phyloP scores from a whole-genome alignment of 768 basidiomycete genomes.

The Piloderma croceum region DNA sequence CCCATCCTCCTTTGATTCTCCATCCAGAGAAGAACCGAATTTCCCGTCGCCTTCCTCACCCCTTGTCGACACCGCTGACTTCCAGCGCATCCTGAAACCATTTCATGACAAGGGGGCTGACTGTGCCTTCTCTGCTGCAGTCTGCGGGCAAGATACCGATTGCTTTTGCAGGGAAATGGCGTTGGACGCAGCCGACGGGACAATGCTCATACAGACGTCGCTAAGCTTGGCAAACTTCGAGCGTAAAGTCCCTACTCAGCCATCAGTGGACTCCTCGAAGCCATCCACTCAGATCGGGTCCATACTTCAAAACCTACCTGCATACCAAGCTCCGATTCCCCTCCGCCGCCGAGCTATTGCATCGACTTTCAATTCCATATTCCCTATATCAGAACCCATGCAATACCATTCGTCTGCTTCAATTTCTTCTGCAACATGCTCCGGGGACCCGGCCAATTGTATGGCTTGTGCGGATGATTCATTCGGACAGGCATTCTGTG shows the following conservation, averaged over 20 bases:
- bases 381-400: constrained; percentile 42
- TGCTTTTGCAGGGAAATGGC: constrained; percentile 77
- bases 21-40: constrained; percentile 23
- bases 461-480: constrained; percentile 78
- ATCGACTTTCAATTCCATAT: constrained; percentile 42
- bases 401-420: constrained; percentile 21
- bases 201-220: constrained; percentile 2
- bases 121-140: constrained; percentile 46
- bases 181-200: constrained; percentile 37
- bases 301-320: constrained; percentile 71
- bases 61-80: constrained; percentile 30
- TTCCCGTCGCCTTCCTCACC: constrained; percentile 26
- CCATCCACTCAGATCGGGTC: constrained; percentile 33
- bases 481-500: constrained; percentile 86
- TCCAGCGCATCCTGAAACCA: constrained; percentile 28
- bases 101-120: not conserved
- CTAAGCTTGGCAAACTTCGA: constrained; percentile 25
- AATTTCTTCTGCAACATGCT: constrained; percentile 45
- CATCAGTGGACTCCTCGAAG: constrained; percentile 11
- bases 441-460: constrained; percentile 85
- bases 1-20: constrained; percentile 29
- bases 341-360: constrained; percentile 53
- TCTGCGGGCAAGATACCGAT: constrained; percentile 63
- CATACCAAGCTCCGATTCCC: constrained; percentile 78
- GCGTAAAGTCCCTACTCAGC: constrained; percentile 7